Conservation (phyloP, 257 asterid genomes). For the Agastache rugosa region DNA sequence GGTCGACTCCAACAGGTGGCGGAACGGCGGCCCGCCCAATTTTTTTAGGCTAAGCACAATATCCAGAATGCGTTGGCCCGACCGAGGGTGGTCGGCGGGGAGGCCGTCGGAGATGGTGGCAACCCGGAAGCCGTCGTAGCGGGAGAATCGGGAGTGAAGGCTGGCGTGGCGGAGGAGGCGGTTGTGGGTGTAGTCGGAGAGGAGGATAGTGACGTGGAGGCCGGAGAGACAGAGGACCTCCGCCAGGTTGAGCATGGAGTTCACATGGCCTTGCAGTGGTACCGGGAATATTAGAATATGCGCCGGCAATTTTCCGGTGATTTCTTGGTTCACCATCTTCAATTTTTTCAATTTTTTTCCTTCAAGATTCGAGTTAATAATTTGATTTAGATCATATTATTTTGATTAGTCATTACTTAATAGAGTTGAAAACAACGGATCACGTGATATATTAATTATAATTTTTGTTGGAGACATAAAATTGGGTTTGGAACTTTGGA, state of each 20-base stretch:
- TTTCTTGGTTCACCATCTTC: slow-evolving; percentile 12
- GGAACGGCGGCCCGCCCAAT: slow-evolving; percentile 43
- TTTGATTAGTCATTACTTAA: too few species aligned
- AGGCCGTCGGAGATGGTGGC: slow-evolving; percentile 59
- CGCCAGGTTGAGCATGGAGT: slow-evolving; percentile 66
- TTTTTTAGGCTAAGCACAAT: slow-evolving; percentile 40
- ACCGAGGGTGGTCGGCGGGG: slow-evolving; percentile 53
- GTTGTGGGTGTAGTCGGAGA: slow-evolving; percentile 50
- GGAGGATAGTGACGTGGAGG: slow-evolving; percentile 52
- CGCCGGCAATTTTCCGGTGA: slow-evolving; percentile 33
- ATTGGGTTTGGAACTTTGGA: too few species aligned
- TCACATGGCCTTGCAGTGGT: slow-evolving; percentile 64
- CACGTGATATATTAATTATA: too few species aligned
- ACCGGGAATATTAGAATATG: slow-evolving; percentile 62
- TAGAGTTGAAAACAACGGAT: too few species aligned
- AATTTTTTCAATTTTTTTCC: too few species aligned
- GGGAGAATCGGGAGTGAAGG: slow-evolving; percentile 44
- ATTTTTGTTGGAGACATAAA: too few species aligned
- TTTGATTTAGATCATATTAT: too few species aligned
- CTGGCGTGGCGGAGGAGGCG: slow-evolving; percentile 50
- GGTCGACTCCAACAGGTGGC: slow-evolving; percentile 42
- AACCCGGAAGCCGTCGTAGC: slow-evolving; percentile 48
- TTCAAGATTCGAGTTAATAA: not conserved
- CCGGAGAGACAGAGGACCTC: slow-evolving; percentile 60
- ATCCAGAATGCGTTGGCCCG: slow-evolving; percentile 36